phyloP scores from a whole-genome alignment of 2,329 filamentous ascomycete genomes.

The Fonsecaea nubica region DNA sequence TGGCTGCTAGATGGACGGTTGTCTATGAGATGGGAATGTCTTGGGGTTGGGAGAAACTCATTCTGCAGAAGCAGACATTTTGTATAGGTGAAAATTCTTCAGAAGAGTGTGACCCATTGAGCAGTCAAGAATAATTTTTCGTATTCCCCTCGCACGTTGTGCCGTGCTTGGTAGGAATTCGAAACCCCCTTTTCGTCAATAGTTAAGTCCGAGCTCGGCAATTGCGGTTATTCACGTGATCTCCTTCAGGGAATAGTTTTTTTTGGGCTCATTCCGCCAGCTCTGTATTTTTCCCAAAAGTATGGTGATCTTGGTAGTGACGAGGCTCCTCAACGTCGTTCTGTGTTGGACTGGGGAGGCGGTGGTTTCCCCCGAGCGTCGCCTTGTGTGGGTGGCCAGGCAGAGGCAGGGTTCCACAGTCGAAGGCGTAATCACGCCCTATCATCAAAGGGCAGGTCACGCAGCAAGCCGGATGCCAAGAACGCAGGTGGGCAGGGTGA shows the following conservation, averaged over 20 bases:
- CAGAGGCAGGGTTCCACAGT: not conserved
- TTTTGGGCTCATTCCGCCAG: not conserved
- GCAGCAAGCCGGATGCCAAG: conserved; percentile 14
- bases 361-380: not conserved
- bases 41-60: not conserved
- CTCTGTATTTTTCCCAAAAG: not conserved
- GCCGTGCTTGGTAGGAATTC: not conserved
- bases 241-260: not conserved
- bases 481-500: conserved; percentile 5
- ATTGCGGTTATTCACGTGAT: not conserved
- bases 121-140: not conserved
- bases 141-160: not conserved
- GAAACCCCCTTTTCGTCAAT: not conserved
- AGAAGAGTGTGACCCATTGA: not conserved
- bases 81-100: no score
- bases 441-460: conserved; percentile 11
- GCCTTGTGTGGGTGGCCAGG: not conserved
- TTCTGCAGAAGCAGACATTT: not conserved
- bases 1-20: not conserved
- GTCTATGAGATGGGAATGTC: not conserved
- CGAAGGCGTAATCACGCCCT: not conserved
- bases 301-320: not conserved
- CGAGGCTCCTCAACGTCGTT: not conserved
- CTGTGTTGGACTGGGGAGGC: not conserved
- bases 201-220: not conserved